phyloP scores from a whole-genome alignment of 441 rosid genomes.

The Manihot esculenta region DNA sequence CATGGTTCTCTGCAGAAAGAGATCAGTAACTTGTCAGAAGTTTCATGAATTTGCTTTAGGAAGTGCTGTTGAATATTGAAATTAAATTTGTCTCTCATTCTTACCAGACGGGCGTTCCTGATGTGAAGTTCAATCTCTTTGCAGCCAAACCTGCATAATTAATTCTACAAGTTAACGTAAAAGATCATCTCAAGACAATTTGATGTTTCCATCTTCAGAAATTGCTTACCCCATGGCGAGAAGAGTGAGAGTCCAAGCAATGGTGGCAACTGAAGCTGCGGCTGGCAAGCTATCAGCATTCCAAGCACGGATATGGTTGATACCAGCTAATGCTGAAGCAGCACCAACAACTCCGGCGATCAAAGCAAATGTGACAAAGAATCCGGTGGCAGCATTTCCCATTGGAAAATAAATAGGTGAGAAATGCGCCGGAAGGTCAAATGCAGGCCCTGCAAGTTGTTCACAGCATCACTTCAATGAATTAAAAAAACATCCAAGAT shows the following conservation, averaged over 20 bases:
- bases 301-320: constrained; percentile 67
- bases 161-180: constrained; percentile 2
- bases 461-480: neutral
- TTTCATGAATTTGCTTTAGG: neutral
- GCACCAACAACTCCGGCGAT: constrained; percentile 91
- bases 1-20: constrained; percentile 82
- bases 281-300: constrained; percentile 54
- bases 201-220: neutral
- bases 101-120: constrained; percentile 80
- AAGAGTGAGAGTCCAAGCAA: constrained; percentile 87
- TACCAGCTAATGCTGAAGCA: constrained; percentile 66
- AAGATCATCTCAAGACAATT: neutral
- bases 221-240: constrained; percentile 82
- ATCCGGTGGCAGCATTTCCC: constrained; percentile 97
- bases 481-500: neutral
- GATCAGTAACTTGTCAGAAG: neutral
- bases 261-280: constrained; percentile 65
- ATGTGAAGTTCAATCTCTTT: constrained; percentile 70
- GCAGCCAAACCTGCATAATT: constrained; percentile 64
- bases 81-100: constrained; percentile 5
- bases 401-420: constrained; percentile 90
- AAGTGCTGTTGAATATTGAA: too few relatives aligned
- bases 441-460: constrained; percentile 60
- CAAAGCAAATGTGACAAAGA: constrained; percentile 72
- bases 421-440: constrained; percentile 77